Evolutionary conservation across 1,139 yeast genomes (phyloP).

Genomic region (Pichia inconspicua): DNA sequence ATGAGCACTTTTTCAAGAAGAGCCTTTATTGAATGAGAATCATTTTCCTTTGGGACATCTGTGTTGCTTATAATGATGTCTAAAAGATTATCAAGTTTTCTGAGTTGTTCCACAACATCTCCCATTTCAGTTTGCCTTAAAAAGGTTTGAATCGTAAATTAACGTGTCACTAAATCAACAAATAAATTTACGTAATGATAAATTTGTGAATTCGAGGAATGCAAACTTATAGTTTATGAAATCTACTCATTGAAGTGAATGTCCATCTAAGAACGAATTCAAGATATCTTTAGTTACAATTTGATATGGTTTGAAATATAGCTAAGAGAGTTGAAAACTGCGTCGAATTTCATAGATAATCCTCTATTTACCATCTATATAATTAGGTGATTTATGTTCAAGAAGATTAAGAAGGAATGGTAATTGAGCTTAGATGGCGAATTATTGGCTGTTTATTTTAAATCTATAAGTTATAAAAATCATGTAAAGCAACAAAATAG

Average conservation of each 20-base stretch:
- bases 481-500: background rate
- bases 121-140: background rate
- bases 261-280: too few species aligned
- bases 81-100: slow-evolving; percentile 21
- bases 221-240: too few species aligned
- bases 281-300: too few species aligned
- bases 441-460: background rate
- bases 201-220: too few species aligned
- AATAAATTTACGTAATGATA: too few species aligned
- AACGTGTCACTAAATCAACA: background rate
- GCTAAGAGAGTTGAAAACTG: too few species aligned
- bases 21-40: slow-evolving; percentile 24
- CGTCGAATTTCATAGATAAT: too few species aligned
- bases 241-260: too few species aligned
- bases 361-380: too few species aligned
- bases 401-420: too few species aligned
- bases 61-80: slow-evolving; percentile 23
- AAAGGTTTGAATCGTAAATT: background rate
- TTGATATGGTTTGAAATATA: too few species aligned
- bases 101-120: slow-evolving; percentile 4
- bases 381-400: too few species aligned
- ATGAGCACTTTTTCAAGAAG: slow-evolving; percentile 24
- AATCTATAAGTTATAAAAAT: background rate
- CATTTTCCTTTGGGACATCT: slow-evolving; percentile 20
- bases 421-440: background rate